Conservation (phyloP, 805 yeast genomes). For the Teunomyces funiuensis region DNA sequence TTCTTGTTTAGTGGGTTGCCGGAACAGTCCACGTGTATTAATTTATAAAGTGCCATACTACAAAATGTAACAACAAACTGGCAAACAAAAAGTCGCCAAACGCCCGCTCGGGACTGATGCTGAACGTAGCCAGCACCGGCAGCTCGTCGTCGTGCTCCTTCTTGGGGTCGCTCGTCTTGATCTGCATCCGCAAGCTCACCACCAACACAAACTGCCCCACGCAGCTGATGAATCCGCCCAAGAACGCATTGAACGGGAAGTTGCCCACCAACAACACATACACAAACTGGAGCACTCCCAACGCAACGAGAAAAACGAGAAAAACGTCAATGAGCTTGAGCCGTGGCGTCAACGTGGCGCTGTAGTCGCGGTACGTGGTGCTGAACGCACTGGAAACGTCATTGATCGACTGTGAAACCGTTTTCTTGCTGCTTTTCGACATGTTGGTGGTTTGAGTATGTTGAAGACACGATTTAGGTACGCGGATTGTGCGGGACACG, state of each 20-base stretch:
- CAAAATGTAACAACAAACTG: slow-evolving; percentile 83
- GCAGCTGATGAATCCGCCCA: slow-evolving; percentile 87
- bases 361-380: slow-evolving; percentile 36
- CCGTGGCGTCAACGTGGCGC: slow-evolving; percentile 40
- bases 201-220: slow-evolving; percentile 95
- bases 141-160: no score
- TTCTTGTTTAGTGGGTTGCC: slow-evolving; percentile 24
- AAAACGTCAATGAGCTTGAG: slow-evolving; percentile 75
- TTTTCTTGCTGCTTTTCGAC: slow-evolving; percentile 8
- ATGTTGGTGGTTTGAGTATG: slow-evolving; percentile 6
- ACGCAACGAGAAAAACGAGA: slow-evolving; percentile 65
- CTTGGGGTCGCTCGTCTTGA: no score
- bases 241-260: slow-evolving; percentile 95
- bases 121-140: slow-evolving; percentile 15
- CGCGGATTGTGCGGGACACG: no score
- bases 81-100: slow-evolving; percentile 89
- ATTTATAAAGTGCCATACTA: slow-evolving; percentile 87
- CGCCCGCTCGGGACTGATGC: slow-evolving; percentile 51
- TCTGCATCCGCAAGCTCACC: slow-evolving; percentile 76
- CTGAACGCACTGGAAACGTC: slow-evolving; percentile 31
- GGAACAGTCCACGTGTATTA: slow-evolving; percentile 26
- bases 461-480: no score
- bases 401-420: slow-evolving; percentile 13
- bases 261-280: slow-evolving; percentile 79
- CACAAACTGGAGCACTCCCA: slow-evolving; percentile 76